Percentiles rank a stretch among this genome's conserved stretches.
Conservation (phyloP, 192 early-diverging fungal genomes). For the Coemansia sp. region DNA sequence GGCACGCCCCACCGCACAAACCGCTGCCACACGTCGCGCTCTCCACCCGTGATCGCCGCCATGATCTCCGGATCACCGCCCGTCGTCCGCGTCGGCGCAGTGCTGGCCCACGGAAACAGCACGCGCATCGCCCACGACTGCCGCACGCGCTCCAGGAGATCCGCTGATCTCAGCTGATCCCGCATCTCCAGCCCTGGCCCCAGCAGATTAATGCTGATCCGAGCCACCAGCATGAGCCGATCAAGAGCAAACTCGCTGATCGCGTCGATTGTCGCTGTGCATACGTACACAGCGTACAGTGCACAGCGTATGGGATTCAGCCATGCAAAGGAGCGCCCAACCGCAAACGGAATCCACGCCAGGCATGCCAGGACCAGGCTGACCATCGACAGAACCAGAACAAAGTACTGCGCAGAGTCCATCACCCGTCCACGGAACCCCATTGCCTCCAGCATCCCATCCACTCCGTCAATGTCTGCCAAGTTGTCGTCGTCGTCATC, state of each 20-base stretch:
- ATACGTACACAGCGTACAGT: conserved; percentile 68
- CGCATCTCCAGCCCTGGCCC: conserved; percentile 19
- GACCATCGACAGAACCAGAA: conserved; percentile 73
- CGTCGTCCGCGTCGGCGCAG: neutral
- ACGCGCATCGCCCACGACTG: conserved; percentile 30
- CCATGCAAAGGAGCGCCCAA: conserved; percentile 26
- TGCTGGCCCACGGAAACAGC: conserved; percentile 30
- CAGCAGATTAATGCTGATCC: conserved; percentile 1
- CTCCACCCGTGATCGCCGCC: conserved; percentile 10
- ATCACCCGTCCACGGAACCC: conserved; percentile 85
- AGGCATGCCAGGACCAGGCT: conserved; percentile 65
- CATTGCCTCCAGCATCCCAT: conserved; percentile 83
- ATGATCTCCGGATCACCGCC: neutral
- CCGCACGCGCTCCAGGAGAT: conserved; percentile 13
- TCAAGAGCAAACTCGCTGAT: conserved; percentile 27
- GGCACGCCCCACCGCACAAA: conserved; percentile 50
- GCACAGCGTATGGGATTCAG: conserved; percentile 49
- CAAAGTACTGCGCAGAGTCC: conserved; percentile 75
- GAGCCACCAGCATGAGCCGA: neutral
- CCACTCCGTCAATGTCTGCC: conserved; percentile 61
- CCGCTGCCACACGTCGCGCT: conserved; percentile 28
- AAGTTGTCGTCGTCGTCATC: conserved; percentile 57
- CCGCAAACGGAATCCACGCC: conserved; percentile 70
- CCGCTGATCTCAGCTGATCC: conserved; percentile 20
- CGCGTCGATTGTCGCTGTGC: conserved; percentile 50